Conservation (phyloP, 2,329 filamentous ascomycete species). For the Graphium sp. region DNA sequence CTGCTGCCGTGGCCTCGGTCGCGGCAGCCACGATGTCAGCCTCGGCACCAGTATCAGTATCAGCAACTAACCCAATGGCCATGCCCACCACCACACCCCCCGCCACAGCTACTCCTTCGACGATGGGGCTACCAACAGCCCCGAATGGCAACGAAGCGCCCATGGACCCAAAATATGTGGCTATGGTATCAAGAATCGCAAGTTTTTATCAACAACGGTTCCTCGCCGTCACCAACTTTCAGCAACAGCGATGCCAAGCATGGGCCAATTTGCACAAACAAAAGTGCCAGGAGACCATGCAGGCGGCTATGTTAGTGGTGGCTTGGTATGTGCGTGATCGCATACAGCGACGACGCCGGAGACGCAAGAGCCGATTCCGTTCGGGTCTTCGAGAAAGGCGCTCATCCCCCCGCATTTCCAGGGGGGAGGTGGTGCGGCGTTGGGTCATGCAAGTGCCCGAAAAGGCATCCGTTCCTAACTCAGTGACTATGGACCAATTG, state of each 20-base stretch:
- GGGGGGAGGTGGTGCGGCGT: slow-evolving; percentile 21
- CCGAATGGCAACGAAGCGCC: slow-evolving; percentile 3
- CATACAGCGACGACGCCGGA: slow-evolving; percentile 21
- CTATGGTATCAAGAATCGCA: slow-evolving; percentile 28
- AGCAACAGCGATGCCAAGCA: slow-evolving; percentile 28
- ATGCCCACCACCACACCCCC: background rate
- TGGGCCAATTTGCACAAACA: slow-evolving; percentile 28
- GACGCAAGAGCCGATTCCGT: slow-evolving; percentile 22
- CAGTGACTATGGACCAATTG: slow-evolving; percentile 9
- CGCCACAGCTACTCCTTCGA: slow-evolving; percentile 2
- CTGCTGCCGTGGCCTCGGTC: background rate
- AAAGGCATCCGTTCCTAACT: slow-evolving; percentile 14
- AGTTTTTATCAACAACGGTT: slow-evolving; percentile 30
- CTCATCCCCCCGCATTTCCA: slow-evolving; percentile 16
- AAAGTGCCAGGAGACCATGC: slow-evolving; percentile 29
- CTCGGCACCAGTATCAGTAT: background rate
- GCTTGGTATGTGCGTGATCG: slow-evolving; percentile 32
- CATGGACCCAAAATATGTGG: slow-evolving; percentile 23
- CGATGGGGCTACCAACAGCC: slow-evolving; percentile 3
- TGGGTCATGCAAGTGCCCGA: slow-evolving; percentile 25
- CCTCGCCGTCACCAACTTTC: slow-evolving; percentile 26
- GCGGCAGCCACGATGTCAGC: background rate
- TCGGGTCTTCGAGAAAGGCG: slow-evolving; percentile 18
- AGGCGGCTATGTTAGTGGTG: slow-evolving; percentile 29
- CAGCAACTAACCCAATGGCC: background rate